Percentiles rank a stretch among this genome's conserved stretches.
Evolutionary conservation across 1,284 basidiomycete species (phyloP).

Genomic region (Neonothopanus nambi): DNA sequence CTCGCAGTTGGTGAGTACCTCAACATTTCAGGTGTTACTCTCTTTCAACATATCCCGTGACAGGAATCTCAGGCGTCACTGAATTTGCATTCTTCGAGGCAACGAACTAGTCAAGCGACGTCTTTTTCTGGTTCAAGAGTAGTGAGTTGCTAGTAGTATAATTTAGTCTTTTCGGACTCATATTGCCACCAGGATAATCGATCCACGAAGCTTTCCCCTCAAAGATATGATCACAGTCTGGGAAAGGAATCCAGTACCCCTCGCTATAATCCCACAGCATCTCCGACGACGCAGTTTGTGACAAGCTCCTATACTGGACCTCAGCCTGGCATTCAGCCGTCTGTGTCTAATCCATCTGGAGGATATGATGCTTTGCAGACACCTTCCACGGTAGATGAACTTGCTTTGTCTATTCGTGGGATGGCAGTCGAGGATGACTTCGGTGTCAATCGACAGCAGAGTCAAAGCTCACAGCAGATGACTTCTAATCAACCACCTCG

Average conservation of each 20-base stretch:
- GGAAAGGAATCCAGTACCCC: constrained; percentile 40
- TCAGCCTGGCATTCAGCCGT: constrained; percentile 11
- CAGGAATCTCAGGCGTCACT: constrained; percentile 40
- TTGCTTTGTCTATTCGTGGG: constrained; percentile 58
- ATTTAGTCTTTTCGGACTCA: constrained; percentile 20
- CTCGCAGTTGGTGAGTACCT: constrained; percentile 42
- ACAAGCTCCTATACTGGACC: constrained; percentile 6
- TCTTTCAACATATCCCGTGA: constrained; percentile 17
- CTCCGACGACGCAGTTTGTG: constrained; percentile 7
- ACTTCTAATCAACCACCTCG: constrained; percentile 20
- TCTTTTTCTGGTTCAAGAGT: constrained; percentile 42
- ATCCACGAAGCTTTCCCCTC: constrained; percentile 50
- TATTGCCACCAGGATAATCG: constrained; percentile 48
- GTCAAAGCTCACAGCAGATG: constrained; percentile 17
- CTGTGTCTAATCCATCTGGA: constrained; percentile 29
- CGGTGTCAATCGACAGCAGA: constrained; percentile 30
- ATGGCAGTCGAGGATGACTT: constrained; percentile 71
- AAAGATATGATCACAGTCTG: constrained; percentile 48
- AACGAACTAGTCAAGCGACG: constrained; percentile 46
- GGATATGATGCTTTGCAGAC: constrained; percentile 45
- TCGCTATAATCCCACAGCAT: constrained; percentile 38
- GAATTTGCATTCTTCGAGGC: constrained; percentile 46
- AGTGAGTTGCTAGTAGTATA: constrained; percentile 32
- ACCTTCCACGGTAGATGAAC: constrained; percentile 52
- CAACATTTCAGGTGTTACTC: constrained; percentile 2